These are phyloP conservation scores for Kwoniella sp. DNA, from an alignment of 768 basidiomycete genomes.

Conservation along the genomic window DNA sequence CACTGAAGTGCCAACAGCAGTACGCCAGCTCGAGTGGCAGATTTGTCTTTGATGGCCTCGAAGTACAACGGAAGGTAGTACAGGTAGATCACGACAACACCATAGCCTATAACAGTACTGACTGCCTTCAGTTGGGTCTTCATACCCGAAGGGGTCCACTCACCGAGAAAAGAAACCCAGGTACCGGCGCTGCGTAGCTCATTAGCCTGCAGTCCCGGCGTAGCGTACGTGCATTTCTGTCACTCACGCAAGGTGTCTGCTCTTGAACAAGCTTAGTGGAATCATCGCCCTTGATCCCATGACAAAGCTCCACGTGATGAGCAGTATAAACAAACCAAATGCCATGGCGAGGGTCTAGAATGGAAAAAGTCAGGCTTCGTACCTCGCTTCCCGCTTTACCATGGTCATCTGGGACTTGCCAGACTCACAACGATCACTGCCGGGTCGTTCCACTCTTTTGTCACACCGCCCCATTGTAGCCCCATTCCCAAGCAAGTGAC, in stretches of 20 bases:
- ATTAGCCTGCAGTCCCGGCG: too few species aligned
- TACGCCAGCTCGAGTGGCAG: constrained; percentile 27
- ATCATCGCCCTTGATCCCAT: constrained; percentile 34
- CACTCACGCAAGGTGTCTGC: constrained; percentile 27
- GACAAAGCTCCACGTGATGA: constrained; percentile 27
- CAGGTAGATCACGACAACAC: constrained; percentile 28
- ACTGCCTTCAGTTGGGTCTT: too few species aligned
- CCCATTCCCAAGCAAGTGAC: constrained; percentile 39
- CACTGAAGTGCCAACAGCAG: constrained; percentile 28
- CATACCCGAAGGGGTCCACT: too few species aligned
- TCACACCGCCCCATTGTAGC: constrained; percentile 37
- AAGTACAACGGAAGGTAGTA: constrained; percentile 39
- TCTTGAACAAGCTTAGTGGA: constrained; percentile 23
- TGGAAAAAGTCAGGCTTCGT: background rate
- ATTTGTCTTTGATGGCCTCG: constrained; percentile 36
- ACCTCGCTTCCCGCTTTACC: background rate
- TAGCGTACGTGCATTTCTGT: too few species aligned
- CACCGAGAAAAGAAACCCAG: constrained; percentile 35
- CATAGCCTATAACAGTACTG: constrained; percentile 24
- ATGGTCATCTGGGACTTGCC: too few species aligned
- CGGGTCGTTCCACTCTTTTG: constrained; percentile 24
- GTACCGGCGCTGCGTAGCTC: constrained; percentile 16
- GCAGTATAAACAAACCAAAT: constrained; percentile 16
- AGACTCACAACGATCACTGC: constrained; percentile 30
- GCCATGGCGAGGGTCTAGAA: constrained; percentile 26